Evolutionary conservation across 345 rosid genomes (phyloP).

Genomic region (Citrus sinensis): DVS_A1.0 CM039164.1:29602001-29602500

Average conservation of each 20-base stretch:
- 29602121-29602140: constrained; percentile 59
- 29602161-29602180: constrained; percentile 41
- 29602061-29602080: constrained; percentile 17
- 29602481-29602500: constrained; percentile 53
- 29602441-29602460: constrained; percentile 62
- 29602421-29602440: constrained; percentile 39
- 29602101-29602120: constrained; percentile 46
- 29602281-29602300: constrained; percentile 49
- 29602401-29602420: constrained; percentile 47
- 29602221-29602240: constrained; percentile 57
- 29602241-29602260: constrained; percentile 64
- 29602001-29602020: constrained; percentile 50
- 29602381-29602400: constrained; percentile 76
- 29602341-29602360: constrained; percentile 58
- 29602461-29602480: constrained; percentile 57
- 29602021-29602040: constrained; percentile 26
- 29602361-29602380: constrained; percentile 56
- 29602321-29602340: constrained; percentile 75
- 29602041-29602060: constrained; percentile 56
- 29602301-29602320: constrained; percentile 72
- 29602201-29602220: constrained; percentile 59
- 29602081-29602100: neutral
- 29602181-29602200: constrained; percentile 34
- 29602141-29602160: constrained; percentile 42
- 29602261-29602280: constrained; percentile 63